Percentiles rank a stretch among this genome's conserved stretches.
These are phyloP conservation scores for barrel medic (Medicago truncatula) DNA, from an alignment of 306 rosid genomes.

Conservation along the genomic window MtrunA17r5.0-ANR NC_053042.1:38600501-38601000, in stretches of 20 bases:
- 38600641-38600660: constrained; percentile 9
- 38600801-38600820: background rate
- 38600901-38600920: background rate
- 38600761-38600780: constrained; percentile 1
- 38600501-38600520: constrained; percentile 12
- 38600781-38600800: constrained; percentile 7
- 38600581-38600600: constrained; percentile 3
- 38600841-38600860: background rate
- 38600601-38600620: background rate
- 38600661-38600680: background rate
- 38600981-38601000: background rate
- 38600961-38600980: background rate
- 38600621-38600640: background rate
- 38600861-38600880: background rate
- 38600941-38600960: background rate
- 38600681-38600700: background rate
- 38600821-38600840: background rate
- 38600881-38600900: background rate
- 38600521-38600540: background rate
- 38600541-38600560: background rate
- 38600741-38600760: background rate
- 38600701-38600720: constrained; percentile 21
- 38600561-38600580: background rate
- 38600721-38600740: constrained; percentile 19
- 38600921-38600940: background rate